phyloP scores from a whole-genome alignment of 257 asterid species.

The Phtheirospermum japonicum region DNA sequence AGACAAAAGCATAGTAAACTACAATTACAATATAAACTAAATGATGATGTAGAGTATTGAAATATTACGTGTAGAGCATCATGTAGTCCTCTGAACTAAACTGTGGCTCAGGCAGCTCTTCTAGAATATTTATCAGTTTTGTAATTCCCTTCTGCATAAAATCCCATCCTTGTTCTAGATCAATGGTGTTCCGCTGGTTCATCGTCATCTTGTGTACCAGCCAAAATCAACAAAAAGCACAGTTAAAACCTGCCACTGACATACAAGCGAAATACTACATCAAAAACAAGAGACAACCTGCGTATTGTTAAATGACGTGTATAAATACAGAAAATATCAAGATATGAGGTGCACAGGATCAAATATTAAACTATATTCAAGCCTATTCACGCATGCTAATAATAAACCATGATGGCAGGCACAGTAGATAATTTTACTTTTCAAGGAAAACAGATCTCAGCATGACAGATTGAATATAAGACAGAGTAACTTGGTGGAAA shows the following conservation, averaged over 20 bases:
- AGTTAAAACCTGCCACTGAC: conserved; percentile 17
- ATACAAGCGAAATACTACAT: too few relatives aligned
- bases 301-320: not conserved
- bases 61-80: conserved; percentile 85
- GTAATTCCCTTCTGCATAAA: conserved; percentile 85
- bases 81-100: conserved; percentile 92
- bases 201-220: conserved; percentile 32
- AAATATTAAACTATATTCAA: too few relatives aligned
- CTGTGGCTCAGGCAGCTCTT: conserved; percentile 86
- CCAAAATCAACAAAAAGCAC: too few relatives aligned
- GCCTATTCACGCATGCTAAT: not conserved
- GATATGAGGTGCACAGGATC: conserved; percentile 8
- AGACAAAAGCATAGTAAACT: conserved; percentile 15
- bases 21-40: conserved; percentile 16
- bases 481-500: not conserved
- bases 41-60: conserved; percentile 19
- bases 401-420: not conserved
- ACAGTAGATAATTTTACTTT: not conserved
- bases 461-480: not conserved
- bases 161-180: conserved; percentile 93
- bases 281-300: too few relatives aligned
- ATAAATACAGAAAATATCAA: not conserved
- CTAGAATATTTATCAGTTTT: conserved; percentile 82
- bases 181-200: conserved; percentile 70
- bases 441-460: not conserved